These are phyloP conservation scores for Erucastrum elatum DNA, from an alignment of 345 rosid genomes.

Conservation along the genomic window DNA sequence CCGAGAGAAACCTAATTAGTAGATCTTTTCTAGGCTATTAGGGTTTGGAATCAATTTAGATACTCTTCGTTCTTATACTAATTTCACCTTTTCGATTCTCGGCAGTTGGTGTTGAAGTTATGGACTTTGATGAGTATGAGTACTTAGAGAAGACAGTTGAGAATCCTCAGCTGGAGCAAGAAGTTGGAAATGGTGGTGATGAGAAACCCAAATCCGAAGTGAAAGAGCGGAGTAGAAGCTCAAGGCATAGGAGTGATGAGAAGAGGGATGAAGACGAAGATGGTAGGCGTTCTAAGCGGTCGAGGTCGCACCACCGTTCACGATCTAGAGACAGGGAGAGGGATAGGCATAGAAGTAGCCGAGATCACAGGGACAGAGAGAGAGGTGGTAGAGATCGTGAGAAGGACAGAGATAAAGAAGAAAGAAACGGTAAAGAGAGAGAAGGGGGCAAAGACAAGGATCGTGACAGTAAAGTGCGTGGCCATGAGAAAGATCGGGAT, in stretches of 20 bases:
- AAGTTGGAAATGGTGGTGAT: slow-evolving; percentile 55
- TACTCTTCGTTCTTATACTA: slow-evolving; percentile 8
- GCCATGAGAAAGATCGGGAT: slow-evolving; percentile 51
- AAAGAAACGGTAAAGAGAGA: slow-evolving; percentile 45
- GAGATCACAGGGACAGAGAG: slow-evolving; percentile 59
- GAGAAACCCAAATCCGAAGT: slow-evolving; percentile 46
- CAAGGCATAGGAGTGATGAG: slow-evolving; percentile 58
- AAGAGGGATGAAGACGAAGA: slow-evolving; percentile 52
- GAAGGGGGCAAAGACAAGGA: slow-evolving; percentile 56
- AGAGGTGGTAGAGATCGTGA: slow-evolving; percentile 50
- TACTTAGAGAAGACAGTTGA: slow-evolving; percentile 91
- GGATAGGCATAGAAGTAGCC: slow-evolving; percentile 57
- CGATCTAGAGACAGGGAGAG: slow-evolving; percentile 77
- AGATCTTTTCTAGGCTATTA: background rate
- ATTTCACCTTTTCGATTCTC: background rate
- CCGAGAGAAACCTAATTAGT: background rate
- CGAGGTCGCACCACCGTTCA: slow-evolving; percentile 56
- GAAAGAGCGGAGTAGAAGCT: slow-evolving; percentile 55
- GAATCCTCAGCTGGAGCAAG: slow-evolving; percentile 57
- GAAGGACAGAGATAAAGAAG: slow-evolving; percentile 35
- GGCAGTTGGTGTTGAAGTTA: slow-evolving; percentile 33
- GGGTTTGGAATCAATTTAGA: slow-evolving; percentile 4
- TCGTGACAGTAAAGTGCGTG: slow-evolving; percentile 47
- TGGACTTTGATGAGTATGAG: slow-evolving; percentile 97
- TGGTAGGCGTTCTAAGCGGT: slow-evolving; percentile 52